Evolutionary conservation across 257 asterid genomes (phyloP).

Genomic region (Linaria vulgaris): DNA sequence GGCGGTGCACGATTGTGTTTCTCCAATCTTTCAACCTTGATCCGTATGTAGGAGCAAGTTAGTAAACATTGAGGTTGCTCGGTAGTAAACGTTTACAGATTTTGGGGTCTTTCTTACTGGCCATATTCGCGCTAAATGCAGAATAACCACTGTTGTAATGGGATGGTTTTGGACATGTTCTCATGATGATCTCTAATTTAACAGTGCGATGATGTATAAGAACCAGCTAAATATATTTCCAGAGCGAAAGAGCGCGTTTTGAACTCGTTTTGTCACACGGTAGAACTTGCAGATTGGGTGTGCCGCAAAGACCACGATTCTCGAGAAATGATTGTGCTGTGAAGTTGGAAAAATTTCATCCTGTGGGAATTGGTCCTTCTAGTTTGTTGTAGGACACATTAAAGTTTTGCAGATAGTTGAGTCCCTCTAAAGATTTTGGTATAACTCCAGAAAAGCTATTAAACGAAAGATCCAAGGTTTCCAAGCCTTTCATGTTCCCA

Average conservation of each 20-base stretch:
- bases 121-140: too few species aligned
- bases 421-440: constrained; percentile 34
- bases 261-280: constrained; percentile 11
- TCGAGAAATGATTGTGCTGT: constrained; percentile 31
- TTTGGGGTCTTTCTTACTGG: too few species aligned
- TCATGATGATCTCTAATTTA: too few species aligned
- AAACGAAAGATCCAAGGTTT: constrained; percentile 29
- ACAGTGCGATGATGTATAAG: too few species aligned
- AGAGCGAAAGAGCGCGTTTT: neutral
- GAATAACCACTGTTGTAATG: too few species aligned
- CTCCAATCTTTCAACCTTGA: too few species aligned
- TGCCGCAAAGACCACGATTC: constrained; percentile 34
- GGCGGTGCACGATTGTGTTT: too few species aligned
- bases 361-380: constrained; percentile 23
- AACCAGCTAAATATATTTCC: neutral
- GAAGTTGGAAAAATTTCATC: constrained; percentile 33
- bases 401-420: constrained; percentile 23
- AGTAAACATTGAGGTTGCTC: too few species aligned
- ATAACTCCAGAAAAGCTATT: constrained; percentile 31
- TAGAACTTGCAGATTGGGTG: constrained; percentile 22
- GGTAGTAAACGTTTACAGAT: too few species aligned
- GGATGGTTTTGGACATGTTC: too few species aligned
- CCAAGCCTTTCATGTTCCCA: constrained; percentile 31
- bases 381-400: constrained; percentile 34
- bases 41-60: too few species aligned